Evolutionary conservation across 495 filamentous ascomycete species (phyloP), one percentile per base, ranked within the genome.

Genomic region (Podospora comata): DNA sequence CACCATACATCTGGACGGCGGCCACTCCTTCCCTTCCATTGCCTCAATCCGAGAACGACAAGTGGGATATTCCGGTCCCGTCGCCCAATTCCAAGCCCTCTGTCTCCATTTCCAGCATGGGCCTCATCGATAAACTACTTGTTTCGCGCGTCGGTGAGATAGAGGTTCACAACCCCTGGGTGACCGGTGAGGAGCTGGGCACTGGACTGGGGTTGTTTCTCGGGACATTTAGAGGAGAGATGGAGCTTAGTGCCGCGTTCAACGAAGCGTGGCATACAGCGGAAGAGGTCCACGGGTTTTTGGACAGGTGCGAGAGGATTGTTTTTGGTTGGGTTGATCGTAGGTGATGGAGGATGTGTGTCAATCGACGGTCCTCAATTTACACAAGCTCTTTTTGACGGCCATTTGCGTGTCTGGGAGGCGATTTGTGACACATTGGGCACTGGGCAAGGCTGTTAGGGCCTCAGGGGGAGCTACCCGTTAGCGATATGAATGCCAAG

Each of bases 91-190:
- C 39, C 5, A 66, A 71, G 6, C 76, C 80, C 0, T 78, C 79
- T 0, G 78, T 77, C 1, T 80, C 78, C 0, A 70, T 83, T 11
- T 81, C 80, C 1, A 81, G 80, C 48, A 68, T 83, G 69, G 80
- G 80, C 0, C 27, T 72, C 1, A 30, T 81, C 11, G 78, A 81
- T 54, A 65, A 62, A 0, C 67, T 78, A 3, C 68, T 82, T 5
- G 30, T 28, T 2, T 72, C 67, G 5, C 64, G 65, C 0, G 70
- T 74, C 20, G 79, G 77, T 3, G 13, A 20, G 0, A 72, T 82
- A 30, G 61, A 68, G 19, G 66, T 80, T 4, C 60, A 73, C 5
- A 66, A 77, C n/a, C 80, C 81, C 16, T 82, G 80, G 79, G 78
- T 80, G 3, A 77, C 76, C 1, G 80, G 80, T 0, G 79, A 78